A percentile compares a stretch with the other conserved stretches of the same genome.
These are phyloP conservation scores for Tremella fuciformis DNA, from an alignment of 768 basidiomycete species.

Conservation along the genomic window DNA sequence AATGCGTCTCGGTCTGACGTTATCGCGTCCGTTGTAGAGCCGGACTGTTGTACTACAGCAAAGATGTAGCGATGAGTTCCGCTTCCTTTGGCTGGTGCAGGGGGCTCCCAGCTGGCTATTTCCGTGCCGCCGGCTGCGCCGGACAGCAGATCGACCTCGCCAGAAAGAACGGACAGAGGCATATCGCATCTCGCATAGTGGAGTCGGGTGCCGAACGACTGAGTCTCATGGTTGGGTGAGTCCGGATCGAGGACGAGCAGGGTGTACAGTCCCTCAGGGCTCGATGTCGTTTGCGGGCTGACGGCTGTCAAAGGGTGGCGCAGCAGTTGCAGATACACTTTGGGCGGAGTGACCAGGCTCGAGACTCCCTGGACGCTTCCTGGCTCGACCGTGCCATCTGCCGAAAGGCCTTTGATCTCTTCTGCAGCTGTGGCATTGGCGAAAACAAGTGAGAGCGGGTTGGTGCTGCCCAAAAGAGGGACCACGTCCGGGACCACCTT, in stretches of 20 bases:
- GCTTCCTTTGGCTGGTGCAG: constrained; percentile 85
- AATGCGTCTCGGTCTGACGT: constrained; percentile 13
- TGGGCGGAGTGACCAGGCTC: constrained; percentile 66
- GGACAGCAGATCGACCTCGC: constrained; percentile 24
- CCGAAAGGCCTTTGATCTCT: constrained; percentile 9
- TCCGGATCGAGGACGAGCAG: constrained; percentile 87
- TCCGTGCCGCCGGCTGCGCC: constrained; percentile 29
- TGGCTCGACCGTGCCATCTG: constrained; percentile 22
- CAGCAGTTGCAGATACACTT: constrained; percentile 71
- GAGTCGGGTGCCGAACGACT: constrained; percentile 56
- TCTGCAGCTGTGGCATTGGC: constrained; percentile 10
- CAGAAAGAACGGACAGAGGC: constrained; percentile 52
- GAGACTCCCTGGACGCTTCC: constrained; percentile 26
- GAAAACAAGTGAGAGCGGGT: constrained; percentile 70
- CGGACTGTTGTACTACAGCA: constrained; percentile 67
- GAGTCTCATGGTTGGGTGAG: constrained; percentile 69
- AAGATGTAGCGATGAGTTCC: constrained; percentile 85
- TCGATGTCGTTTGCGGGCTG: constrained; percentile 22
- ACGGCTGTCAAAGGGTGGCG: constrained; percentile 54
- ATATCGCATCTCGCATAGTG: constrained; percentile 57
- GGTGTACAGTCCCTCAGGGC: constrained; percentile 66
- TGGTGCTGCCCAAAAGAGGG: constrained; percentile 64
- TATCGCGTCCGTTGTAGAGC: constrained; percentile 4
- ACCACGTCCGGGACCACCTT: constrained; percentile 83
- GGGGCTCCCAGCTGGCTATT: constrained; percentile 67